These are phyloP conservation scores for Purpureocillium takamizusanense DNA, from an alignment of 2,329 filamentous ascomycete genomes.

Conservation along the genomic window DNA sequence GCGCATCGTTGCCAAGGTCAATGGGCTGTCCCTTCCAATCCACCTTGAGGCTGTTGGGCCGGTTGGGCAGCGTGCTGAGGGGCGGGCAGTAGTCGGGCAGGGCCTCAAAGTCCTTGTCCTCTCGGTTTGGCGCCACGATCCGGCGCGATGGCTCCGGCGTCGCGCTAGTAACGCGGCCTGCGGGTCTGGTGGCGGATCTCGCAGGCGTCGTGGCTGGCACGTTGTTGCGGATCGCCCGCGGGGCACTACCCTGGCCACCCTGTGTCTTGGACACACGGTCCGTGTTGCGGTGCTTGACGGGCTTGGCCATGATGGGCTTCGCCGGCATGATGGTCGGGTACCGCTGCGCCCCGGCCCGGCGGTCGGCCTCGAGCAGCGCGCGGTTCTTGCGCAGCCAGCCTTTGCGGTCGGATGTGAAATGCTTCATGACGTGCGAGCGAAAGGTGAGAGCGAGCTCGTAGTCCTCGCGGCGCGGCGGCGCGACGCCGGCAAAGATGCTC, in stretches of 20 bases:
- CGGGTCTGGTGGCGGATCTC: slow-evolving; percentile 16
- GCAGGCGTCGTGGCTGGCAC: slow-evolving; percentile 5
- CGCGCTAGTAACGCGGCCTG: slow-evolving; percentile 29
- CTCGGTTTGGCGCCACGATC: slow-evolving; percentile 56
- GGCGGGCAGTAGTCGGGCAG: slow-evolving; percentile 68
- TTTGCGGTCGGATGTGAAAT: slow-evolving; percentile 31
- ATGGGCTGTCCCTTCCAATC: slow-evolving; percentile 80
- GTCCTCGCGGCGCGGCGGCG: slow-evolving; percentile 41
- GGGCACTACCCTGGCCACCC: slow-evolving; percentile 12
- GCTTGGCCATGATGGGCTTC: slow-evolving; percentile 23
- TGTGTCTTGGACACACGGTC: slow-evolving; percentile 26
- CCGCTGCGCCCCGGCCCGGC: slow-evolving; percentile 29
- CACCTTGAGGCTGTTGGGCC: slow-evolving; percentile 65
- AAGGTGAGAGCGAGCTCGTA: slow-evolving; percentile 46
- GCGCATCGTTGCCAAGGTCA: slow-evolving; percentile 64
- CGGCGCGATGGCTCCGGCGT: slow-evolving; percentile 43
- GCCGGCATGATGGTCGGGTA: slow-evolving; percentile 34
- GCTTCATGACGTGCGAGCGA: slow-evolving; percentile 40
- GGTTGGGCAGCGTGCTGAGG: slow-evolving; percentile 52
- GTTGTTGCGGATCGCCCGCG: slow-evolving; percentile 26
- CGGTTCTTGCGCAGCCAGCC: slow-evolving; percentile 43
- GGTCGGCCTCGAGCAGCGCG: slow-evolving; percentile 37
- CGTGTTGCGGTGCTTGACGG: slow-evolving; percentile 15
- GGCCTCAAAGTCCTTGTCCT: slow-evolving; percentile 71
- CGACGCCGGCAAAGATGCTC: slow-evolving; percentile 30